phyloP scores from a whole-genome alignment of 2,329 filamentous ascomycete species.

The Colletotrichum noveboracense region DNA sequence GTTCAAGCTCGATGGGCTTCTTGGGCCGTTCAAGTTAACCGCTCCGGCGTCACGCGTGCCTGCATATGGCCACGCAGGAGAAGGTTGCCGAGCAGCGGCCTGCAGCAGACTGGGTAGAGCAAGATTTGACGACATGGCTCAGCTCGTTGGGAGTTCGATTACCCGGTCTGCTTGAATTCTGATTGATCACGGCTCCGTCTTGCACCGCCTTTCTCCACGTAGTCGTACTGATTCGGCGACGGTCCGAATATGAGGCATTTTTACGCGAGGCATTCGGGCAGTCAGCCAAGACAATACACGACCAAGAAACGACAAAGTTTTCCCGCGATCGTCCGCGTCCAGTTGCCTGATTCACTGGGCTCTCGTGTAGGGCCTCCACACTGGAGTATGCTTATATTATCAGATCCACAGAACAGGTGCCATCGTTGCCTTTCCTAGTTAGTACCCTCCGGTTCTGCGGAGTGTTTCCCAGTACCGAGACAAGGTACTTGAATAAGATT shows the following conservation, averaged over 20 bases:
- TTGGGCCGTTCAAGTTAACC: neutral
- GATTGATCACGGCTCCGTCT: neutral
- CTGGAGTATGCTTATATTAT: neutral
- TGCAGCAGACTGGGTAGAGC: neutral
- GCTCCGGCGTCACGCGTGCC: neutral
- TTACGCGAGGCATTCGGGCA: neutral
- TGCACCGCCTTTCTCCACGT: neutral
- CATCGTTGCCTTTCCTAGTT: neutral
- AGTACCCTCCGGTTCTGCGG: neutral
- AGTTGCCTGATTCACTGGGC: neutral
- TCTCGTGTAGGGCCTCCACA: neutral
- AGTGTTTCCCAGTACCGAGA: neutral
- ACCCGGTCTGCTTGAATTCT: neutral
- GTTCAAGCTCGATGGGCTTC: neutral
- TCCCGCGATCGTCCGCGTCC: neutral
- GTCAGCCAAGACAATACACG: neutral
- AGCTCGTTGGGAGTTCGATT: neutral
- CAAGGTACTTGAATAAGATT: neutral
- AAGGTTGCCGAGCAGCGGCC: neutral
- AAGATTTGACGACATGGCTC: neutral
- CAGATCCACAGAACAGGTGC: neutral
- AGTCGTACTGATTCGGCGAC: neutral
- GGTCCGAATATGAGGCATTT: slow-evolving; percentile 5
- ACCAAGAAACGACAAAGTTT: neutral
- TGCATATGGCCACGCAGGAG: neutral